Percentiles rank a stretch among this genome's conserved stretches.
Conservation (phyloP, 345 rosid genomes). For the Cardamine resedifolia region DNA sequence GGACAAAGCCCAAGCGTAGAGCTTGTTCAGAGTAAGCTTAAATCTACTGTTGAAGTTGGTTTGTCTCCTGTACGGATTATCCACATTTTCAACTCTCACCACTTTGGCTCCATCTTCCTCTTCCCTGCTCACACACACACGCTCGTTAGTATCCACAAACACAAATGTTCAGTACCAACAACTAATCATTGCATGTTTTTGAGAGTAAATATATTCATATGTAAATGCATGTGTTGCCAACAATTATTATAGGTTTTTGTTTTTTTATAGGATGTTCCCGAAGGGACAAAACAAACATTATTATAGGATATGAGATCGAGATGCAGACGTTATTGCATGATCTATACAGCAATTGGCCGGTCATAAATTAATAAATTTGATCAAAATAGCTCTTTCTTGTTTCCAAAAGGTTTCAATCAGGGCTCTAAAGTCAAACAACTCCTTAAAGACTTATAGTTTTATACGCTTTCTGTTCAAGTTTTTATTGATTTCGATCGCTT, state of each 20-base stretch:
- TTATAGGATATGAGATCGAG: neutral
- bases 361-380: slow-evolving; percentile 2
- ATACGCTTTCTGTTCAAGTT: neutral
- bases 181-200: neutral
- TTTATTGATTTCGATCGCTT: neutral
- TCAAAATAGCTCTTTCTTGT: slow-evolving; percentile 14
- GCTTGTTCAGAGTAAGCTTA: slow-evolving; percentile 85
- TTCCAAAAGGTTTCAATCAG: slow-evolving; percentile 9
- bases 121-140: slow-evolving; percentile 47
- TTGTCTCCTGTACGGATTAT: slow-evolving; percentile 78
- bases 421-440: slow-evolving; percentile 22
- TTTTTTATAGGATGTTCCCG: neutral
- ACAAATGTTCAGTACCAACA: slow-evolving; percentile 16
- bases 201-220: too few species aligned
- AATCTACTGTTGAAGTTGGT: slow-evolving; percentile 67
- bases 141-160: neutral
- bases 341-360: slow-evolving; percentile 18
- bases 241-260: neutral
- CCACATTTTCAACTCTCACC: slow-evolving; percentile 78
- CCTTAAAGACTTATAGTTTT: neutral
- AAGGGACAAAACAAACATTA: neutral
- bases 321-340: slow-evolving; percentile 13
- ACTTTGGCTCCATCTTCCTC: slow-evolving; percentile 92
- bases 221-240: neutral
- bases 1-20: slow-evolving; percentile 86